Evolutionary conservation across 495 filamentous ascomycete species (phyloP), one percentile per base, ranked within the genome.

Genomic region (Aspergillus sclerotioniger): DNA sequence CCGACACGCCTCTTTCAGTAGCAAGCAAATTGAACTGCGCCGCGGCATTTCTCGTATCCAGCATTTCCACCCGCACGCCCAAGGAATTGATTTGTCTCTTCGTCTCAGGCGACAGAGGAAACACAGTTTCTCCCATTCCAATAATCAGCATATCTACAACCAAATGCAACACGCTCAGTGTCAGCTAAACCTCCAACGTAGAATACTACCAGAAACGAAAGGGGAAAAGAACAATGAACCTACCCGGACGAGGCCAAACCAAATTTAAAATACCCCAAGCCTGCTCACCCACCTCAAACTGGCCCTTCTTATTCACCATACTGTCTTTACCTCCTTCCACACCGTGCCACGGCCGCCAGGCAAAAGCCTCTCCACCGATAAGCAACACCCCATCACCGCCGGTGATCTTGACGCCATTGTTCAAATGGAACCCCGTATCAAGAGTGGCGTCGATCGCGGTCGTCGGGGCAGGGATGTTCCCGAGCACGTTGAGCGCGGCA

Each of bases 11-110:
- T 48, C 91, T 78, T 76, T 96, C 91, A 46, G 90, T 95, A 43
- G 88, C 90, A 47, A 96, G 74, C 62, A 96, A 62, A 68, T 96
- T 96, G 65, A 90, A 96, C 76, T 92, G 91, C 53, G 91, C 87
- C 16, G 92, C 92, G 19, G 94, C 94, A 76, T 97, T 97, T 57
- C 91, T 78, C 35, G 94, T 99, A 77, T 97, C 94, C 69, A 90
- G 82, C 12, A 97, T 81, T 64, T 99, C 94, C 28, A 98, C 76
- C 58, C 90, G 80, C 57, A 99, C 87, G 0, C 94, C 94, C 54
- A 98, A 61, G 20, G 81, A 81, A 63, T 85, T 88, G 54, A 99
- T 85, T 59, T 82, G 76, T 57, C 78, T 76, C 62, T 88, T 83
- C 50, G 89, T 88, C 59, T 84, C 80, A 1, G 90, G 88, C n/a